These are phyloP conservation scores for Coemansia guatemalensis DNA, from an alignment of 192 early-diverging fungal genomes.

Conservation along the genomic window DNA sequence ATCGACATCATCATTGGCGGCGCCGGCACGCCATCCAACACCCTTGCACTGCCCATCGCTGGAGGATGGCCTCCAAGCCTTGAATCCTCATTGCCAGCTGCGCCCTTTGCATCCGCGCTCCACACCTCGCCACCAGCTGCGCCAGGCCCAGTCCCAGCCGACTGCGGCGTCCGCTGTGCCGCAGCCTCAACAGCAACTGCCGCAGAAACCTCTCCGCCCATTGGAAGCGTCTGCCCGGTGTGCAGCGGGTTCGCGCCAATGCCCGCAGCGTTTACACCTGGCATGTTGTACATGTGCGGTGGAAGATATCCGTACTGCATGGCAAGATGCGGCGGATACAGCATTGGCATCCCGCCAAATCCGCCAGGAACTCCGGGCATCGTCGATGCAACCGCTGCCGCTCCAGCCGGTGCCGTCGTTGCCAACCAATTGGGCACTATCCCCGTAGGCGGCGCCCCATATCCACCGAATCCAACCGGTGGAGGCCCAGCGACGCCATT, in stretches of 20 bases:
- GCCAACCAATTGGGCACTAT: constrained; percentile 17
- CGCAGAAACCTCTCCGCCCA: too few relatives aligned
- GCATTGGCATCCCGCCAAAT: constrained; percentile 45
- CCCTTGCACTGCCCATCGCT: not conserved
- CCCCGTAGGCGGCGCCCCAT: constrained; percentile 12
- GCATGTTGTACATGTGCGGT: constrained; percentile 48
- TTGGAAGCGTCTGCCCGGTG: too few relatives aligned
- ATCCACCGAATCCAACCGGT: constrained; percentile 22
- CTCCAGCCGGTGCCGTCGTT: constrained; percentile 7
- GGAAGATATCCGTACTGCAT: constrained; percentile 49
- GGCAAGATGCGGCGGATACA: constrained; percentile 37
- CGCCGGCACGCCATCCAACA: constrained; percentile 1
- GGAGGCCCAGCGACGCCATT: constrained; percentile 2
- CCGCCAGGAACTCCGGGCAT: constrained; percentile 18
- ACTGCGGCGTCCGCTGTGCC: too few relatives aligned
- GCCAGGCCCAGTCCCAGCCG: too few relatives aligned
- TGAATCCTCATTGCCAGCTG: not conserved
- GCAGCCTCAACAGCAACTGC: too few relatives aligned
- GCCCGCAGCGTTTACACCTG: constrained; percentile 15
- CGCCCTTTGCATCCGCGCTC: not conserved
- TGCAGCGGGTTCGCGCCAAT: constrained; percentile 1
- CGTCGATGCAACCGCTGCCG: not conserved
- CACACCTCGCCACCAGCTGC: not conserved
- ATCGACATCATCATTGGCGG: constrained; percentile 12
- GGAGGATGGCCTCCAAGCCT: not conserved